Base-by-base conservation (phyloP, 352 stramenopile species). In the Globisporangium irregulare region DNA sequence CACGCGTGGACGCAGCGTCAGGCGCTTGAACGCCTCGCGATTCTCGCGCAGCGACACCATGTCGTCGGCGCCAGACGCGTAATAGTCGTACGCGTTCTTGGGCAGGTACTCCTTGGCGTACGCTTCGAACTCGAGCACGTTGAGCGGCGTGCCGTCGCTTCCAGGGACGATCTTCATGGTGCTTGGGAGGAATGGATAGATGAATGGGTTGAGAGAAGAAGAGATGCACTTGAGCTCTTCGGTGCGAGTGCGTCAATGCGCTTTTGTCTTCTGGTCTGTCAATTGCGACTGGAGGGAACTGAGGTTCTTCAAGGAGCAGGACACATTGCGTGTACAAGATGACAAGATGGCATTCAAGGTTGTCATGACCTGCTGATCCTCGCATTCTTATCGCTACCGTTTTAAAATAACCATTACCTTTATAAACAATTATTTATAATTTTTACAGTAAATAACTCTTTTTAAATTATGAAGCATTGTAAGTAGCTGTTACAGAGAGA, bases 1-100 rank as follows among this genome's bases (percentile, higher is more conserved):
- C 63, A 99, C 87, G 48, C 97, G 95, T 59, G 94, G 97, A 62
- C 97, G 93, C 79, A 99, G 95, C 81, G 97, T 93, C 27, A 98
- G 72, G 32, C 96, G 84, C 54, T 90, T 89, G 74, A 98, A 99
- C 1, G 96, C 95, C 73, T 90, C 76, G 66, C 88, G 89, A 77
- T 92, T 93, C 67, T 92, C 82, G 25, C 76, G 68, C 24, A 94
- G 70, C 68, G 84, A 80, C 43, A 90, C 73, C 88, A 98, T 97
- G 65, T 98, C 95, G 72, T 99, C 94, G 12, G 91, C 92, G 62
- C 95, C 96, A 7, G 89, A 97, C 61, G 83, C 85, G 72, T 98
- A 98, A 78, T 98, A 98, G 73, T 97, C 90, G 73, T 80, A 97
- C 14, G 91, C 79, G 66, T 97, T 96, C 76, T 97, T 97, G 66